Base-by-base conservation (phyloP, 352 stramenopile genomes). In the Phytophthora pseudosyringae region DNA sequence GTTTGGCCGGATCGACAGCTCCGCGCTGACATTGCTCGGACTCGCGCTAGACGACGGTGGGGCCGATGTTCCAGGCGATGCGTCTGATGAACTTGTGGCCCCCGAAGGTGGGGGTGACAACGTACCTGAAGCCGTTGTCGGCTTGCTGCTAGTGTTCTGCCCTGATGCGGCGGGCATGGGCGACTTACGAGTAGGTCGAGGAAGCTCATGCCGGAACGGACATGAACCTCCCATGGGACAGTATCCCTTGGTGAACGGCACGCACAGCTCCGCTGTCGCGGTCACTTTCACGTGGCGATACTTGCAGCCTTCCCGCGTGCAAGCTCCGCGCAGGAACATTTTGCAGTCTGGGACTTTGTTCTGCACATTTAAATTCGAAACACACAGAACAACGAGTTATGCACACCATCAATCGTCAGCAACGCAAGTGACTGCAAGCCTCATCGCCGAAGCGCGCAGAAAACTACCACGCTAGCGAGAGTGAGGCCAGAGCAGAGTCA, bases 251-350 rank as follows among this genome's bases (percentile, higher is more conserved):
- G 80, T 49, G 25, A 95, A 95, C 25, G 79, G 71, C 31, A 81
- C 59, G 56, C 86, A 95, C 5, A 90, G 35, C n/a, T 75, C 69
- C 2, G 86, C 86, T 25, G 69, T 79, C 21, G 66, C 67, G 61
- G 75, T 93, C 38, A 95, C 86, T 72, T 95, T 95, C 15, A 95
- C 82, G 55, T 95, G 86, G 28, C 78, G 84, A 57, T 91, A 95
- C 25, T 80, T 88, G 54, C 86, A 95, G 52, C 73, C 71, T 50
- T 93, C 86, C 46, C 84, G 84, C 7, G 83, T 87, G 54, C 86
- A 95, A 16, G 71, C 53, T 48, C 86, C 86, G 44, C 83, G 80
- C 2, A 95, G 76, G 53, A 95, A 95, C 71, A 91, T 71, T 55
- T 74, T 81, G 55, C 86, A 95, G 55, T 93, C 86, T 0, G 84